A percentile compares a stretch with the other conserved stretches of the same genome.
phyloP scores from a whole-genome alignment of 2,329 filamentous ascomycete species.

The Neopestalotiopsis clavispora region DNA sequence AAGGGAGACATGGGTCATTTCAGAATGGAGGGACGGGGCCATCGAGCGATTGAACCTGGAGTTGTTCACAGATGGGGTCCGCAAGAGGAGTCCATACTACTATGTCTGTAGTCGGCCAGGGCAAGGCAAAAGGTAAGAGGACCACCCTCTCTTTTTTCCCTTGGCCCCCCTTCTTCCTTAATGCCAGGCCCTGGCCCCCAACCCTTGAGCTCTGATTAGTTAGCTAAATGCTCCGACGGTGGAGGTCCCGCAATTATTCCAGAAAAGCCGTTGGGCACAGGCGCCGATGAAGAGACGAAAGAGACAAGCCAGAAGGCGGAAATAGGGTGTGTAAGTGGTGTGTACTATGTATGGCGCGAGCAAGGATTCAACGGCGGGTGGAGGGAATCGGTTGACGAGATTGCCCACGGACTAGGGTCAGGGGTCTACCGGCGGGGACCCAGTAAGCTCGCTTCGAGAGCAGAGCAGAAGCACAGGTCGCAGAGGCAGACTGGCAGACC shows the following conservation, averaged over 20 bases:
- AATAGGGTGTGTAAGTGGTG: not conserved
- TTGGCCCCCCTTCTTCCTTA: constrained; percentile 27
- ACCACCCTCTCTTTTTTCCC: constrained; percentile 15
- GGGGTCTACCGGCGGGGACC: constrained; percentile 30
- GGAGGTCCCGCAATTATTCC: constrained; percentile 49
- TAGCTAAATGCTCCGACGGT: constrained; percentile 51
- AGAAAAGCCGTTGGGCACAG: constrained; percentile 52
- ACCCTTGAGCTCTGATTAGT: constrained; percentile 47
- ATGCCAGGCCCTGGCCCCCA: constrained; percentile 41
- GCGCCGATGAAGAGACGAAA: constrained; percentile 42
- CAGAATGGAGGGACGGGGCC: constrained; percentile 17
- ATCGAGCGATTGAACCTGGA: constrained; percentile 31
- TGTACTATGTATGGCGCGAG: constrained; percentile 1
- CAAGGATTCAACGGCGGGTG: constrained; percentile 29
- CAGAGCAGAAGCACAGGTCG: constrained; percentile 18
- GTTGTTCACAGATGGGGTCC: constrained; percentile 25
- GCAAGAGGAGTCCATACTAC: constrained; percentile 14
- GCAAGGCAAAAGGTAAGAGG: not conserved
- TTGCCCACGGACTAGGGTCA: constrained; percentile 44
- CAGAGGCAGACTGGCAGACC: constrained; percentile 14
- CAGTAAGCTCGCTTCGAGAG: constrained; percentile 45
- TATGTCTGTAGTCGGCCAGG: not conserved
- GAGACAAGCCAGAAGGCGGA: constrained; percentile 15
- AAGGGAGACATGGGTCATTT: constrained; percentile 35
- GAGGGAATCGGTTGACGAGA: constrained; percentile 52